Percentiles rank a stretch among this genome's conserved stretches.
Evolutionary conservation across 768 basidiomycete genomes (phyloP).

Genomic region (Kwoniella heveanensis): DNA sequence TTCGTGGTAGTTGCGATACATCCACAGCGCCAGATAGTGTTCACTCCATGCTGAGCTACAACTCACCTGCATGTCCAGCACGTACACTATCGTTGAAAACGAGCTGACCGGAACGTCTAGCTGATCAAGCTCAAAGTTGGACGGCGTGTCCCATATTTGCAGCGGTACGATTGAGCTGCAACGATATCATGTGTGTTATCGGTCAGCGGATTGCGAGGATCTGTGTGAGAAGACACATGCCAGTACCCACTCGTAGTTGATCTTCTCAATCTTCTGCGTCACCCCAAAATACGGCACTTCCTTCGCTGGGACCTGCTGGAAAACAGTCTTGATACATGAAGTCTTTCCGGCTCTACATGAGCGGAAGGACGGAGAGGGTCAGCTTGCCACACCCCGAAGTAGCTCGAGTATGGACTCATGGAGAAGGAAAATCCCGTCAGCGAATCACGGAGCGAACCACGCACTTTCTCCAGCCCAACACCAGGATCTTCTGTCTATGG

Average conservation of each 20-base stretch:
- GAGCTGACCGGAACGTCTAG: conserved; percentile 69
- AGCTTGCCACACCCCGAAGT: conserved; percentile 5
- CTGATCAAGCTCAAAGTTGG: conserved; percentile 76
- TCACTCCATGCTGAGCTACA: no score
- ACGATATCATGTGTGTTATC: conserved; percentile 4
- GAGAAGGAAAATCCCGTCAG: not conserved
- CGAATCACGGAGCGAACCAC: no score
- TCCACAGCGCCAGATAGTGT: no score
- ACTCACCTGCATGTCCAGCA: conserved; percentile 89
- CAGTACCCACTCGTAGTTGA: conserved; percentile 80
- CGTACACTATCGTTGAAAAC: conserved; percentile 84
- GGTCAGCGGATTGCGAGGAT: not conserved
- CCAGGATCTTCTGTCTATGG: conserved; percentile 45
- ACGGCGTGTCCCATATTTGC: conserved; percentile 94
- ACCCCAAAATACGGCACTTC: conserved; percentile 89
- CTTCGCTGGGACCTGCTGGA: conserved; percentile 77
- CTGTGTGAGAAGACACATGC: no score
- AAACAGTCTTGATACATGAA: conserved; percentile 86
- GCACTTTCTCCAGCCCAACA: conserved; percentile 52
- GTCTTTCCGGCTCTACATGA: conserved; percentile 80
- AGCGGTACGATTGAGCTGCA: conserved; percentile 84
- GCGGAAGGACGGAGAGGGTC: not conserved
- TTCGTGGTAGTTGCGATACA: no score
- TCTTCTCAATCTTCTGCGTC: conserved; percentile 74
- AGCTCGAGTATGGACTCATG: not conserved